Evolutionary conservation across 306 rosid genomes (phyloP), one percentile per base, ranked within the genome.

Genomic region (Nissolia schottii): DNA sequence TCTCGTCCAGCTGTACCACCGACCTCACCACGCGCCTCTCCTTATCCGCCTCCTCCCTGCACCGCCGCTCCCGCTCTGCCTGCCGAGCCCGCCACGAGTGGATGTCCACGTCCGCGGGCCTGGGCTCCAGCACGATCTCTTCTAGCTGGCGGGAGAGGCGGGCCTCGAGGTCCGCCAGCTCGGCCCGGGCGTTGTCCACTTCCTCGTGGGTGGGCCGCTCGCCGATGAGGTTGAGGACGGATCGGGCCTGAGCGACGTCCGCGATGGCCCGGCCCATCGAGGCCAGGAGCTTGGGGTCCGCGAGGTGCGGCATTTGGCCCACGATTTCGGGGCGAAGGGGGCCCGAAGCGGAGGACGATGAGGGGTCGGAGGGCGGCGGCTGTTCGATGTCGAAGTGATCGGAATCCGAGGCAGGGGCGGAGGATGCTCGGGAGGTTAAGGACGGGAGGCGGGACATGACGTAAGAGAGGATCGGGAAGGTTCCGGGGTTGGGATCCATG

Each of bases 401-500:
- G 45, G 56, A 25, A 8, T 38, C 38, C 28, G 82, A 20, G 38
- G 1, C 7, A 10, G 80, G 12, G 32, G 67, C 0, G 31, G 87
- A 3, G 49, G 68, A 0, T 51, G 64, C 12, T 28, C 2, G 22
- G 73, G 67, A 43, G 3, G 86, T 46, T 13, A 91, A 31, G 3
- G 89, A 62, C 38, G 94, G 92, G 73, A 94, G 67, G 0, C 91
- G 97, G 15, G 85, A 74, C 89, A 94, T 79, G 81, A 94, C 87
- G 81, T 86, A 91, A 37, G 98, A 91, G 74, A 94, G 92, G 35
- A 91, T 83, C 2, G 98, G 97, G 77, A 87, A 91, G 51, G 49
- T 83, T 66, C 87, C 56, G 5, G 96, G 98, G 67, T 83, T 91
- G 0, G 96, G 97, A 86, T 94, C 96, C 97, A 94, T 89, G 8